Conservation (phyloP, 352 stramenopile genomes). For the Phytophthora tentaculata region DNA sequence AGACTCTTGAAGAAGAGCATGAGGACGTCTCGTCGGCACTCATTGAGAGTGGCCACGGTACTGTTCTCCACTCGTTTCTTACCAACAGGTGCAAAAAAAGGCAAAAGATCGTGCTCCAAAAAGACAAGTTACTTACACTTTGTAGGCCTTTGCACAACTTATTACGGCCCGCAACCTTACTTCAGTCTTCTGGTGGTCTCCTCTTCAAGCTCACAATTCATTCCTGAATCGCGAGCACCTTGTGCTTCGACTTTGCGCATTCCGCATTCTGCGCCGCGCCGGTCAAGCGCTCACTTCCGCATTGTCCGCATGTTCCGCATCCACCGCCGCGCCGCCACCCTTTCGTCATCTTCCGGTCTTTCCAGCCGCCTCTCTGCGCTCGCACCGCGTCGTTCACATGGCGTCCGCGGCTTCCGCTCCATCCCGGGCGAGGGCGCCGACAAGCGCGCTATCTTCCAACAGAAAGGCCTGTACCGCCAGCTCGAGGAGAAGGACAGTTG, state of each 20-base stretch:
- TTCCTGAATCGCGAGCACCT: constrained; percentile 3
- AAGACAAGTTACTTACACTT: background rate
- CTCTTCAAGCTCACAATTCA: constrained; percentile 6
- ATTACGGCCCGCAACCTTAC: constrained; percentile 3
- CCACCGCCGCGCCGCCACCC: constrained; percentile 39
- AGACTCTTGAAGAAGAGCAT: no score
- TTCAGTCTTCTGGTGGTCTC: constrained; percentile 38
- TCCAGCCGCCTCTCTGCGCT: constrained; percentile 29
- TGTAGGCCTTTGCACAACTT: background rate
- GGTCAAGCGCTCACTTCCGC: constrained; percentile 21
- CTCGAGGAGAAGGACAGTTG: constrained; percentile 81
- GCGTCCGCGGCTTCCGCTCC: constrained; percentile 46
- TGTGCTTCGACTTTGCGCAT: constrained; percentile 16
- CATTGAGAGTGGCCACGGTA: constrained; percentile 4
- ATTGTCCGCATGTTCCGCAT: constrained; percentile 53
- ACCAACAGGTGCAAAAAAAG: constrained; percentile 11
- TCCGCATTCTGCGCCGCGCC: constrained; percentile 18
- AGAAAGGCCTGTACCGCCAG: constrained; percentile 64
- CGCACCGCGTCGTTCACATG: constrained; percentile 15
- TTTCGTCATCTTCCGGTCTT: constrained; percentile 30
- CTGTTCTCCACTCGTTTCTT: constrained; percentile 1
- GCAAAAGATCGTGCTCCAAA: constrained; percentile 10
- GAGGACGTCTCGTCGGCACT: background rate
- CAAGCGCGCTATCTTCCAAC: constrained; percentile 63
- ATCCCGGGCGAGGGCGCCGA: constrained; percentile 51